phyloP scores from a whole-genome alignment of 2,329 filamentous ascomycete species.

The Botryotinia convoluta region DNA sequence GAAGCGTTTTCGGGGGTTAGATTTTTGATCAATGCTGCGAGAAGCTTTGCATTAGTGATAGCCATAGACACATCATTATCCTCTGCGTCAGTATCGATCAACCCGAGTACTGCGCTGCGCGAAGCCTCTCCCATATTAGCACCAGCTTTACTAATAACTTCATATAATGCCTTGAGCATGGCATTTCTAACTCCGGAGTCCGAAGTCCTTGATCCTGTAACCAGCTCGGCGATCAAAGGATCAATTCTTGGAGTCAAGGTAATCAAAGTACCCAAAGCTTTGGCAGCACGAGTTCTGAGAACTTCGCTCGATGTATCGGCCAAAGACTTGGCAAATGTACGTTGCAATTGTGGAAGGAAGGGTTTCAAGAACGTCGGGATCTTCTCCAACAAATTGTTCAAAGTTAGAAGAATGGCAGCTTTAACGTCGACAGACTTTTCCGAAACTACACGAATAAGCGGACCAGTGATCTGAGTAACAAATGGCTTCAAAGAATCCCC shows the following conservation, averaged over 20 bases:
- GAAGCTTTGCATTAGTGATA: conserved; percentile 84
- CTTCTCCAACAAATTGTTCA: conserved; percentile 95
- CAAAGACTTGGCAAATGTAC: conserved; percentile 93
- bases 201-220: conserved; percentile 89
- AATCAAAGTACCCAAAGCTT: conserved; percentile 91
- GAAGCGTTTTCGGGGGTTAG: conserved; percentile 69
- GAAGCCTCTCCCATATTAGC: conserved; percentile 92
- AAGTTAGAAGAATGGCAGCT: conserved; percentile 85
- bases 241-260: conserved; percentile 94
- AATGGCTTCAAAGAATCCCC: conserved; percentile 87
- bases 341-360: conserved; percentile 92
- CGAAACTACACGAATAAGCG: conserved; percentile 94
- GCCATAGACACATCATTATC: conserved; percentile 75
- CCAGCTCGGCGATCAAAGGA: conserved; percentile 85
- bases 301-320: conserved; percentile 91
- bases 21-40: conserved; percentile 87
- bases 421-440: conserved; percentile 96
- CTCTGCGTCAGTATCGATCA: conserved; percentile 83
- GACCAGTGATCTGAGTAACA: conserved; percentile 95
- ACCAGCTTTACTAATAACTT: conserved; percentile 93
- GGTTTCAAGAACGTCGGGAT: conserved; percentile 94
- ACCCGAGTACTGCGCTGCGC: conserved; percentile 74
- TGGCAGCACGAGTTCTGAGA: conserved; percentile 82
- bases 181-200: conserved; percentile 87
- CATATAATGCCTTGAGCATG: conserved; percentile 95